Conservation (phyloP, 805 yeast genomes). For the Cephaloascus albidus region DNA sequence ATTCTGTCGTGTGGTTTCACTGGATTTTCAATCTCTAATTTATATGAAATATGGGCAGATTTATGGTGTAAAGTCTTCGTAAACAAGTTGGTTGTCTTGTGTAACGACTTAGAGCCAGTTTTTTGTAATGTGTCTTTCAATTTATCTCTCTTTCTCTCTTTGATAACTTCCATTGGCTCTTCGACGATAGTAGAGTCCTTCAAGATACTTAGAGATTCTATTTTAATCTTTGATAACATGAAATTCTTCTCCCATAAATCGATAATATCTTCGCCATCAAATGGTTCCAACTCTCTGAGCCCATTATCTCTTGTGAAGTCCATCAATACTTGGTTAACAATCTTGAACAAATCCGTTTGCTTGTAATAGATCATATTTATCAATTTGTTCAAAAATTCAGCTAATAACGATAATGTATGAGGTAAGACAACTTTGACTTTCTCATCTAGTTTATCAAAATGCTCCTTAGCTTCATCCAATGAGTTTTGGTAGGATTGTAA, state of each 20-base stretch:
- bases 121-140: slow-evolving; percentile 5
- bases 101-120: slow-evolving; percentile 15
- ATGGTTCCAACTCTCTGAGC: slow-evolving; percentile 5
- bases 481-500: slow-evolving; percentile 19
- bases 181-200: slow-evolving; percentile 26
- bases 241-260: slow-evolving; percentile 27
- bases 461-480: slow-evolving; percentile 16
- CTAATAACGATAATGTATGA: slow-evolving; percentile 31
- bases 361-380: slow-evolving; percentile 26
- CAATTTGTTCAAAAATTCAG: slow-evolving; percentile 38
- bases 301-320: slow-evolving; percentile 22
- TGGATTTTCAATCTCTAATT: slow-evolving; percentile 21
- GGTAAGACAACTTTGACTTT: slow-evolving; percentile 35
- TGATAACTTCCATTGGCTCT: slow-evolving; percentile 22
- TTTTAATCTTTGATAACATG: slow-evolving; percentile 24
- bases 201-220: slow-evolving; percentile 26
- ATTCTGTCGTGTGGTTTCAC: slow-evolving; percentile 8
- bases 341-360: slow-evolving; percentile 22
- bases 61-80: slow-evolving; percentile 19
- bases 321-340: slow-evolving; percentile 17
- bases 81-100: slow-evolving; percentile 15
- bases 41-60: slow-evolving; percentile 12
- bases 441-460: slow-evolving; percentile 25
- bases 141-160: slow-evolving; percentile 9
- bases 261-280: slow-evolving; percentile 20